Base-by-base conservation (phyloP, 2,329 filamentous ascomycete genomes). In the Didymella arachidicola region DNA sequence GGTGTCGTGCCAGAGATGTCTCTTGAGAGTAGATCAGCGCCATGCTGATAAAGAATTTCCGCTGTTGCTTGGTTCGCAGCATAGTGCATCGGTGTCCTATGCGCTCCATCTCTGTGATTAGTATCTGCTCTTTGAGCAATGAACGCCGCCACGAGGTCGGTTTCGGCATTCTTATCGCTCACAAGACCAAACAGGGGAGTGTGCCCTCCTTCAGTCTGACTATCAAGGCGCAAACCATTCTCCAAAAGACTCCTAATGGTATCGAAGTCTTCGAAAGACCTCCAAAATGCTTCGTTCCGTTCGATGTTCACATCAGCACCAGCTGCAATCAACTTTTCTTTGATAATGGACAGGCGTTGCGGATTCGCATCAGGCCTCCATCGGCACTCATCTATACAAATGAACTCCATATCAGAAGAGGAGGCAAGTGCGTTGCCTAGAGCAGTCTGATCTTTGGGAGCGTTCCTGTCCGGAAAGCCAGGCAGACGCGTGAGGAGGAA, bases 401-500 rank as follows among this genome's bases (percentile, higher is more conserved):
- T 38, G 34, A 38, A 38, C 34, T 38, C 34, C 34, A 38, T 6
- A 38, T 38, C 34, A 38, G 2, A 2, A 7, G 34, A 5, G 34
- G 34, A 18, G 18, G 34, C 34, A 38, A 38, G 5, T 38, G 16
- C n/a, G 18, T 38, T 4, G 34, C 34, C 34, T 38, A 38, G n/a
- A 38, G 8, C 34, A 38, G 34, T 18, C 18, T 38, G 34, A 38
- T 18, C 16, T 38, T 38, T 8, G 18, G 34, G 34, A 29, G 25
- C 42, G 29, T 44, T 29, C 42, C 42, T 29, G 25, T 44, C 42
- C 12, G 42, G 42, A 44, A 44, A 44, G 25, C 42, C 42, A 44
- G 42, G 29, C 42, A 44, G 25, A 44, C 42, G 42, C 25, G 42
- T 44, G 42, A 44, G 42, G 42, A 44, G 42, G 25, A 44, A 44